phyloP scores from a whole-genome alignment of 2,329 filamentous ascomycete species.

The Penicillium psychrosexuale region DNA sequence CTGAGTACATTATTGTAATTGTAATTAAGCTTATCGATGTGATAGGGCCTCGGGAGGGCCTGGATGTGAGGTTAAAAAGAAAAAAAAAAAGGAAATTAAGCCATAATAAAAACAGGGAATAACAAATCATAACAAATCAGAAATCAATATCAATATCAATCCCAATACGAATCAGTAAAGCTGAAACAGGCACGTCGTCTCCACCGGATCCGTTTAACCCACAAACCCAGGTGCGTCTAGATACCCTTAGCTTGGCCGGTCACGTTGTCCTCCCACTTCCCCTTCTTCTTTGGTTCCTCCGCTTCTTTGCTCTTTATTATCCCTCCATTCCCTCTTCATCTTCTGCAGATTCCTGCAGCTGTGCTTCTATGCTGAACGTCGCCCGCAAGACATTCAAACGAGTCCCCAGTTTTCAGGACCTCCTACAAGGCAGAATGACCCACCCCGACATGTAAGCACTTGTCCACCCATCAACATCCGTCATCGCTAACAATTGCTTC shows the following conservation, averaged over 20 bases:
- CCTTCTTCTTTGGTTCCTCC: conserved; percentile 17
- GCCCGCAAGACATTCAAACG: conserved; percentile 44
- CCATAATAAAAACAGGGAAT: background rate
- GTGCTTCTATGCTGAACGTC: conserved; percentile 43
- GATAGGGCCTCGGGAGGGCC: background rate
- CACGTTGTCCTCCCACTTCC: conserved; percentile 22
- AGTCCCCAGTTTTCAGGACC: conserved; percentile 46
- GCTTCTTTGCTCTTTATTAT: conserved; percentile 16
- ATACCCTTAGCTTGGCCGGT: conserved; percentile 23
- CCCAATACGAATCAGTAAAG: conserved; percentile 26
- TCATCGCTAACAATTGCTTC: conserved; percentile 16
- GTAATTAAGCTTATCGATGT: background rate
- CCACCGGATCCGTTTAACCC: conserved; percentile 29
- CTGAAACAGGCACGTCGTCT: conserved; percentile 35
- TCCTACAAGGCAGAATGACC: conserved; percentile 47
- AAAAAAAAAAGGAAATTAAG: background rate
- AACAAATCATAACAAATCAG: background rate
- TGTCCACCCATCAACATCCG: background rate
- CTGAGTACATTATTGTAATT: background rate
- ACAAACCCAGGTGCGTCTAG: conserved; percentile 14
- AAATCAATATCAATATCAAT: background rate
- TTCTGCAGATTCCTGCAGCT: conserved; percentile 32
- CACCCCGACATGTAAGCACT: conserved; percentile 44
- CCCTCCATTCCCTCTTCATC: conserved; percentile 16
- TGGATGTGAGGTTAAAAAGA: too few species aligned